Evolutionary conservation across 306 rosid genomes (phyloP), one percentile per base, ranked within the genome.

Genomic region (Prunus armeniaca): DNA sequence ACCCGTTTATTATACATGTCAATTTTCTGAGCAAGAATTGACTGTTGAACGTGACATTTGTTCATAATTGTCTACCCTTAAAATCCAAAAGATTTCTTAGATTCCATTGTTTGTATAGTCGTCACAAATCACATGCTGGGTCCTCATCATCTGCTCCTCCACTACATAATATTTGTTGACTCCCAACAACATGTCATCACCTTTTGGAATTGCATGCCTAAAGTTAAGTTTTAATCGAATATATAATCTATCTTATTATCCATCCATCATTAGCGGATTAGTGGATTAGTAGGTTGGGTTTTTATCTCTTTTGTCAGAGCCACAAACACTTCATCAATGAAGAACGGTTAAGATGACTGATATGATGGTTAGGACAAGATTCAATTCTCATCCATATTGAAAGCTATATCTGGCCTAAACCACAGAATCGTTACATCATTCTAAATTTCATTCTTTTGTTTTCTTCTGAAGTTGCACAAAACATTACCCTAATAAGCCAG

Each of bases 21-120:
- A 50, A 41, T 45, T 69, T 82, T 45, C 50, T 25, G 38, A 43
- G 58, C 46, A 19, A 56, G 52, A 70, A 70, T 77, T 76, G 62
- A 68, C n/a, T 30, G 73, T 71, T 69, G 84, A 74, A 71, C 25
- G 68, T 56, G 78, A 81, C 84, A 25, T n/a, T 13, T 15, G 55
- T 67, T 71, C 67, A 30, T 15, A 54, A 17, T 64, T 75, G 78
- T 58, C 63, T 9, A 32, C 73, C 64, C 24, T 68, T 15, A 10
- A 41, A n/a, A 74, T 82, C 83, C 56, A 6, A 13, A 25, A 12
- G 67, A 25, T 72, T 43, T 66, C 57, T 49, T 72, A 47, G 74
- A 65, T 38, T 72, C 38, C 68, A 19, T 46, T 46, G 34, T 4
- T 9, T 9, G 5, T 12, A 0, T 18, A 3, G 4, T 72, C 34